Percentiles rank a stretch among this genome's conserved stretches.
Evolutionary conservation across 2,329 filamentous ascomycete species (phyloP).

Genomic region (Madurella mycetomatis): DNA sequence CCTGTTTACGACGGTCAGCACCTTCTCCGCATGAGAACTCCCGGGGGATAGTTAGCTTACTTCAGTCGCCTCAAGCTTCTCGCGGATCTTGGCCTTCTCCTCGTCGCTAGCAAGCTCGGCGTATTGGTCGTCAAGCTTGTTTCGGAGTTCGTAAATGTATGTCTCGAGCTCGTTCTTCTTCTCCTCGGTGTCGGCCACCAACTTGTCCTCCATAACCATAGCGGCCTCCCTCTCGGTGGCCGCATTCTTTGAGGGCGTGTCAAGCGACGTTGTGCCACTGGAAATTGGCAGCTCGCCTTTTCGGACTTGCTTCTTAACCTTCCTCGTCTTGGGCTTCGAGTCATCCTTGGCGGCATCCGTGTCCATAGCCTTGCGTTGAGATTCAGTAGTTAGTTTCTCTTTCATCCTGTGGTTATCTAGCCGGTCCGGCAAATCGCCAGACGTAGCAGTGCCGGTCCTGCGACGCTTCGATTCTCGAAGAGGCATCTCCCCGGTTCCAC

Average conservation of each 20-base stretch:
- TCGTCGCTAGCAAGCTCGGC: constrained; percentile 84
- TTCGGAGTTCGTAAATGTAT: constrained; percentile 93
- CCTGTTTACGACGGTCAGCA: constrained; percentile 49
- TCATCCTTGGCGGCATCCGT: constrained; percentile 66
- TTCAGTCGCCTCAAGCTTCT: constrained; percentile 80
- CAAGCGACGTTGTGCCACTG: constrained; percentile 75
- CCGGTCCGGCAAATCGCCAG: constrained; percentile 13
- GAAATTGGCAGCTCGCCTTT: constrained; percentile 92
- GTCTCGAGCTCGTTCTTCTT: constrained; percentile 99
- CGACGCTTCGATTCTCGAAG: constrained; percentile 23
- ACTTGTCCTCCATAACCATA: constrained; percentile 98
- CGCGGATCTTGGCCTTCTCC: constrained; percentile 81
- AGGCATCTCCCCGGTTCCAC: constrained; percentile 5
- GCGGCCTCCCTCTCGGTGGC: constrained; percentile 75
- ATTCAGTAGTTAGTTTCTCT: constrained; percentile 23
- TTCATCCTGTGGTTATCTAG: constrained; percentile 1
- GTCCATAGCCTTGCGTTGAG: constrained; percentile 67
- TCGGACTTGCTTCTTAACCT: constrained; percentile 98
- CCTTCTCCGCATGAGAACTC: background rate
- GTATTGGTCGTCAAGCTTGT: constrained; percentile 91
- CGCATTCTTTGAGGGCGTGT: constrained; percentile 60
- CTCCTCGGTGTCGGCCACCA: constrained; percentile 95
- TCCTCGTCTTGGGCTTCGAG: constrained; percentile 70
- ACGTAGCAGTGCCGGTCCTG: constrained; percentile 18
- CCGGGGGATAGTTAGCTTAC: constrained; percentile 49